Percentiles rank a stretch among this genome's conserved stretches.
phyloP scores from a whole-genome alignment of 345 rosid genomes.

The Arabis hirsuta region DNA sequence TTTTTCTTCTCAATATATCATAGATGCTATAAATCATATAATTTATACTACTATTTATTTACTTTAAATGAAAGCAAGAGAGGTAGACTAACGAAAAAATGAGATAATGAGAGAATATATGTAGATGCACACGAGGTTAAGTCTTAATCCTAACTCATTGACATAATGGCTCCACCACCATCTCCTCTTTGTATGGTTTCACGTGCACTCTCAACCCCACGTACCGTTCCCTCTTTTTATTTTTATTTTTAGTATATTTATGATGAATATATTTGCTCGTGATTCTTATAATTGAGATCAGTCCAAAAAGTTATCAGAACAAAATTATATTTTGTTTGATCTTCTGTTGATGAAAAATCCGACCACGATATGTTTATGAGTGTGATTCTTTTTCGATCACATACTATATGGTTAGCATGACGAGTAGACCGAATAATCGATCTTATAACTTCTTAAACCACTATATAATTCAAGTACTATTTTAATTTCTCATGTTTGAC shows the following conservation, averaged over 20 bases:
- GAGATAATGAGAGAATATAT: constrained; percentile 29
- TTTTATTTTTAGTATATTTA: neutral
- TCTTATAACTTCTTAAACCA: neutral
- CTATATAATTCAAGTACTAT: too few relatives aligned
- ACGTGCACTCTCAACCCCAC: constrained; percentile 34
- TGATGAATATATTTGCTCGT: constrained; percentile 13
- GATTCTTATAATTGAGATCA: constrained; percentile 11
- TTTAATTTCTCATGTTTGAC: too few relatives aligned
- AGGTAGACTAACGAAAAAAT: neutral
- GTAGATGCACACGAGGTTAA: constrained; percentile 50
- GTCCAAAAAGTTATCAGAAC: neutral
- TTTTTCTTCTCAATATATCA: neutral
- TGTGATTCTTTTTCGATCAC: neutral
- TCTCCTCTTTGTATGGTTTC: constrained; percentile 10
- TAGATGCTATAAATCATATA: neutral
- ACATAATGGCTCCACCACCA: constrained; percentile 46
- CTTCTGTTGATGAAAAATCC: neutral
- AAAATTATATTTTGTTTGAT: neutral
- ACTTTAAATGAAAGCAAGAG: neutral
- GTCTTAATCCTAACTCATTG: constrained; percentile 22
- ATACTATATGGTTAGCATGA: neutral
- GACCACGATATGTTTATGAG: neutral
- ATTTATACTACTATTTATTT: neutral
- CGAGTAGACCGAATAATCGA: neutral
- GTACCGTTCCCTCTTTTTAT: constrained; percentile 1